Evolutionary conservation across 306 rosid genomes (phyloP).

Genomic region (Amphicarpaea edgeworthii): DNA sequence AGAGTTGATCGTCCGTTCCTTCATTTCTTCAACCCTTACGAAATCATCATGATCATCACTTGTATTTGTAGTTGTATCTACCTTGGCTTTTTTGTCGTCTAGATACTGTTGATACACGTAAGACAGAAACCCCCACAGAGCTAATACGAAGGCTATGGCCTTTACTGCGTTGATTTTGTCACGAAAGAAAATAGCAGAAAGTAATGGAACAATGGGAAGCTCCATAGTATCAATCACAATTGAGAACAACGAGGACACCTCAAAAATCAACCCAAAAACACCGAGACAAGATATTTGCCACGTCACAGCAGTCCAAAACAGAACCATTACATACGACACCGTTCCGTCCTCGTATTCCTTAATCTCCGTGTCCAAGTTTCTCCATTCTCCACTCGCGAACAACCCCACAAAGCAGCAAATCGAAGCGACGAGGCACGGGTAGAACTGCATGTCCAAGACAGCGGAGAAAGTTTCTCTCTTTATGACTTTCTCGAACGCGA

Average conservation of each 20-base stretch:
- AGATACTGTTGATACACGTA: slow-evolving; percentile 66
- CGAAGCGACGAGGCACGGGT: no score
- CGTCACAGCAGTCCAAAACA: slow-evolving; percentile 66
- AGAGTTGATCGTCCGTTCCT: no score
- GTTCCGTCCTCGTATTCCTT: slow-evolving; percentile 57
- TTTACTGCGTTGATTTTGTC: slow-evolving; percentile 67
- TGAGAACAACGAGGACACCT: slow-evolving; percentile 71
- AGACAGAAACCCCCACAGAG: slow-evolving; percentile 68
- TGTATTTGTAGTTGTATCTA: neutral
- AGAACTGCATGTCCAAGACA: no score
- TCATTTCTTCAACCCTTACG: no score
- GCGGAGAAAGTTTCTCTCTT: no score
- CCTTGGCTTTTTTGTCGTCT: slow-evolving; percentile 55
- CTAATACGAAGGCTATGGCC: slow-evolving; percentile 61
- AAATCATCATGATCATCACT: no score
- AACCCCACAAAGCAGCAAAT: no score
- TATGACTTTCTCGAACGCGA: no score
- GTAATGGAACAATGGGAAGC: slow-evolving; percentile 59
- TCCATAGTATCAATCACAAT: slow-evolving; percentile 30
- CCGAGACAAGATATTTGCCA: slow-evolving; percentile 68
- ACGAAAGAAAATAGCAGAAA: slow-evolving; percentile 57
- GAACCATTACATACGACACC: slow-evolving; percentile 67
- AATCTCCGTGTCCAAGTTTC: slow-evolving; percentile 54
- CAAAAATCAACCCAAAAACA: slow-evolving; percentile 64
- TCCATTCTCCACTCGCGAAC: slow-evolving; percentile 72